A percentile compares a stretch with the other conserved stretches of the same genome.
phyloP scores from a whole-genome alignment of 2,329 filamentous ascomycete species.

The Talaromyces sp. region DNA sequence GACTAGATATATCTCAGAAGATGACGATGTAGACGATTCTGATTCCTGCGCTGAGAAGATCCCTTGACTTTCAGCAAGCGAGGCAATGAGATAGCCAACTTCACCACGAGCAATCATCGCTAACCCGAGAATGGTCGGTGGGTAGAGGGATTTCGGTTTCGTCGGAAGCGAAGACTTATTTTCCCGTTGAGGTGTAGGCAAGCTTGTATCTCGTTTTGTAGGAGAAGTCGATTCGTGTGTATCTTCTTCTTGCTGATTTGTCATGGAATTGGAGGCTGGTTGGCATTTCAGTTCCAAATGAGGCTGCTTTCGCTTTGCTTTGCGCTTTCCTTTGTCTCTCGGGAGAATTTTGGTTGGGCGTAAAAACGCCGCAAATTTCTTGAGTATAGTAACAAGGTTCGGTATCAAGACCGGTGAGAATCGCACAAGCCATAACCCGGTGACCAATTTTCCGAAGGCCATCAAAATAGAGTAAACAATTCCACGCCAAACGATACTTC shows the following conservation, averaged over 20 bases:
- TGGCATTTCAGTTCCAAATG: background rate
- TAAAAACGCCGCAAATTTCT: background rate
- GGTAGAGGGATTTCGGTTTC: constrained; percentile 60
- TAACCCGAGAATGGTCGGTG: constrained; percentile 59
- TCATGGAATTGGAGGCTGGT: background rate
- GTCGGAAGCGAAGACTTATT: constrained; percentile 18
- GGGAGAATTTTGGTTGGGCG: background rate
- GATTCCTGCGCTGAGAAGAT: constrained; percentile 31
- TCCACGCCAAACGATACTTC: constrained; percentile 64
- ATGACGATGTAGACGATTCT: constrained; percentile 8
- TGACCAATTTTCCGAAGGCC: constrained; percentile 56
- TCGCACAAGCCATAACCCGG: constrained; percentile 55
- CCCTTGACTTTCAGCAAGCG: constrained; percentile 55
- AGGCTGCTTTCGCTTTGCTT: background rate
- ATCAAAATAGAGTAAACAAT: constrained; percentile 69
- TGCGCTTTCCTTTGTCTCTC: background rate
- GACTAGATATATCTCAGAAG: constrained; percentile 46
- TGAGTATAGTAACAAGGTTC: background rate
- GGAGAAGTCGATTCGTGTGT: background rate
- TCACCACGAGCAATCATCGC: constrained; percentile 76
- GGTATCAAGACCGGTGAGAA: constrained; percentile 18
- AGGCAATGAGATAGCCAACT: constrained; percentile 71
- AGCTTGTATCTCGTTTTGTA: background rate
- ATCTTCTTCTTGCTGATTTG: background rate
- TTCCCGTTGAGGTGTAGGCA: constrained; percentile 12